phyloP scores from a whole-genome alignment of 768 basidiomycete species.

The Chalciporus chontae region DNA sequence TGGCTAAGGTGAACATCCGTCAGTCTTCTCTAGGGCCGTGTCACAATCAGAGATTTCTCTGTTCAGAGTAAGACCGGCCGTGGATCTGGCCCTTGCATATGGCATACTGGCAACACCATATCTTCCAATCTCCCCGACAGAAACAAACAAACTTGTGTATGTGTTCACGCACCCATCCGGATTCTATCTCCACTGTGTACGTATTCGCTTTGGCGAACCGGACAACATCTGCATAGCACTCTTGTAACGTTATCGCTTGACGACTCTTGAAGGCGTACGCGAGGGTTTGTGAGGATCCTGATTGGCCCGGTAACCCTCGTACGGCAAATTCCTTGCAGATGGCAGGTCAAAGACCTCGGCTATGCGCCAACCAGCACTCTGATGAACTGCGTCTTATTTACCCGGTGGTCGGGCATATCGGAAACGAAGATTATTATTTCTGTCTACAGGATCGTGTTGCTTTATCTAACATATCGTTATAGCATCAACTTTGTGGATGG shows the following conservation, averaged over 20 bases:
- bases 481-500: slow-evolving; percentile 10
- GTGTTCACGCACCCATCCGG: slow-evolving; percentile 7
- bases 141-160: slow-evolving; percentile 4
- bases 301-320: no score
- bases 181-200: slow-evolving; percentile 18
- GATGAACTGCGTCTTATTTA: slow-evolving; percentile 10
- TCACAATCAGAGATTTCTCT: not conserved
- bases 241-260: no score
- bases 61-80: slow-evolving; percentile 3
- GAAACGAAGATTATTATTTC: slow-evolving; percentile 3
- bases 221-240: no score
- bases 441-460: slow-evolving; percentile 2
- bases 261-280: no score
- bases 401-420: slow-evolving; percentile 19
- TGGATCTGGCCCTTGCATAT: slow-evolving; percentile 15
- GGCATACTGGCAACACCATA: slow-evolving; percentile 7
- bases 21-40: not conserved
- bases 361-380: no score
- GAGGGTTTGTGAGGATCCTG: no score
- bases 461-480: slow-evolving; percentile 22
- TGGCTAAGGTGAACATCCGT: slow-evolving; percentile 2
- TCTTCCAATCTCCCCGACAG: slow-evolving; percentile 4
- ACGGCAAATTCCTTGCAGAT: no score
- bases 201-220: slow-evolving; percentile 13
- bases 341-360: no score